Conservation (phyloP, 2,329 filamentous ascomycete genomes). For the Huntiella moniliformis region DNA sequence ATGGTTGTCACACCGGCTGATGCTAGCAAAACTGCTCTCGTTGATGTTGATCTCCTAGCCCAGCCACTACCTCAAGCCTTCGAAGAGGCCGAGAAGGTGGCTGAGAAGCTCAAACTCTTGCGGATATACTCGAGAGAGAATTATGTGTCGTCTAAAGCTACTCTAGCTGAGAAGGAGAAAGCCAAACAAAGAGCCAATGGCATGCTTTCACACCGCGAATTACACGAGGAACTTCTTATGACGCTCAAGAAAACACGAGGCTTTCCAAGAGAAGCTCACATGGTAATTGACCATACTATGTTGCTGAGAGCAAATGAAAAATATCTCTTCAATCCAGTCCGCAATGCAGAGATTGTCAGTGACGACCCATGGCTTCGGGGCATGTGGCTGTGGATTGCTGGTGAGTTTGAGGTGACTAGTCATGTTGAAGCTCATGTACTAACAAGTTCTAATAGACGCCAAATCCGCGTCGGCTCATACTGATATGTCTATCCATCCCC, state of each 20-base stretch:
- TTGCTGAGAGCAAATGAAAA: constrained; percentile 40
- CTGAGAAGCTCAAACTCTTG: constrained; percentile 30
- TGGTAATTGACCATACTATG: constrained; percentile 37
- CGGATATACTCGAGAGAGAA: constrained; percentile 20
- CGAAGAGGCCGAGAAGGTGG: constrained; percentile 22
- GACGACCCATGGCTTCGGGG: constrained; percentile 61
- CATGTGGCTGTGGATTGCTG: constrained; percentile 58
- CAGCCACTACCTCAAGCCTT: constrained; percentile 25
- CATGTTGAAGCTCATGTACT: neutral
- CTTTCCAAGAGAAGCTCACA: constrained; percentile 32
- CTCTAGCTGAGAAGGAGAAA: constrained; percentile 9
- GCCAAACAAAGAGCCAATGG: constrained; percentile 11
- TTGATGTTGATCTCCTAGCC: constrained; percentile 21
- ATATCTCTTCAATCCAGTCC: constrained; percentile 44
- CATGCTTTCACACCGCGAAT: constrained; percentile 31
- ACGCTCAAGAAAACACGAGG: constrained; percentile 26
- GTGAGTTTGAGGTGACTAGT: constrained; percentile 22
- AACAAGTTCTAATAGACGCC: constrained; percentile 26
- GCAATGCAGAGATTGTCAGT: constrained; percentile 46
- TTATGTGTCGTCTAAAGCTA: constrained; percentile 1
- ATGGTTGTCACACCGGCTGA: constrained; percentile 18
- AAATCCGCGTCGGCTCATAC: constrained; percentile 44
- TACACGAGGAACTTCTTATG: constrained; percentile 35
- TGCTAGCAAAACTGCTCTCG: constrained; percentile 13
- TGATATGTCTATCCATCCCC: constrained; percentile 48